A percentile compares a stretch with the other conserved stretches of the same genome.
These are phyloP conservation scores for Yamadazyma nakazawae DNA, from an alignment of 805 yeast species.

Conservation along the genomic window DNA sequence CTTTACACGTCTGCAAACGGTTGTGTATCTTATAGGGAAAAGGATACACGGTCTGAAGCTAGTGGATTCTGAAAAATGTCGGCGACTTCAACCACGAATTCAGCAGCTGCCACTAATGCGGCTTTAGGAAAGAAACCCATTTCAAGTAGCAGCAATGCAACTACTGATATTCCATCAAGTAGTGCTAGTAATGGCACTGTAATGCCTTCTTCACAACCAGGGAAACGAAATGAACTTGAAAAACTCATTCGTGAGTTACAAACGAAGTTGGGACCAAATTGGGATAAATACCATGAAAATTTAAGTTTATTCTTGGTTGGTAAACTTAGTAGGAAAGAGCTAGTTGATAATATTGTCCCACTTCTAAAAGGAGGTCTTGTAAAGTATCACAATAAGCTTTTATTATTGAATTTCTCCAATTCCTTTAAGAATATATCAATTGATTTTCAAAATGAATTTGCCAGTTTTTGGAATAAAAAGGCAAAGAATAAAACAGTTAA, in stretches of 20 bases:
- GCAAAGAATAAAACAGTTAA: conserved; percentile 47
- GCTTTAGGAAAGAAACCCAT: not conserved
- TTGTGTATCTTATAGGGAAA: not conserved
- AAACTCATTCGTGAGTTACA: conserved; percentile 69
- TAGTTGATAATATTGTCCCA: conserved; percentile 55
- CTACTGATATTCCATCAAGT: not conserved
- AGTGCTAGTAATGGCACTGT: conserved; percentile 2
- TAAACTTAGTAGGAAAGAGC: conserved; percentile 71
- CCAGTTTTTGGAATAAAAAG: conserved; percentile 47
- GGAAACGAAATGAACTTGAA: conserved; percentile 35
- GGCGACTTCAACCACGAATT: conserved; percentile 4
- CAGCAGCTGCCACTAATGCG: conserved; percentile 1
- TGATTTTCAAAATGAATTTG: conserved; percentile 45
- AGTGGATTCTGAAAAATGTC: not conserved
- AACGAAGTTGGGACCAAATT: conserved; percentile 64
- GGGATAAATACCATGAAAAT: conserved; percentile 85
- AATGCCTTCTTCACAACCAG: not conserved
- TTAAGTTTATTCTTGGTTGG: conserved; percentile 76
- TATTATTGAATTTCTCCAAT: conserved; percentile 80
- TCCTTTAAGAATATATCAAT: conserved; percentile 72
- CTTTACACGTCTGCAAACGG: not conserved
- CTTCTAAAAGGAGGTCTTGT: conserved; percentile 47
- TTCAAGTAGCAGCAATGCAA: not conserved
- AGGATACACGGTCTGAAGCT: not conserved
- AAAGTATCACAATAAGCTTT: conserved; percentile 76